These are phyloP conservation scores for Epithemia pelagica DNA, from an alignment of 108 stramenopile species.

Conservation along the genomic window DNA sequence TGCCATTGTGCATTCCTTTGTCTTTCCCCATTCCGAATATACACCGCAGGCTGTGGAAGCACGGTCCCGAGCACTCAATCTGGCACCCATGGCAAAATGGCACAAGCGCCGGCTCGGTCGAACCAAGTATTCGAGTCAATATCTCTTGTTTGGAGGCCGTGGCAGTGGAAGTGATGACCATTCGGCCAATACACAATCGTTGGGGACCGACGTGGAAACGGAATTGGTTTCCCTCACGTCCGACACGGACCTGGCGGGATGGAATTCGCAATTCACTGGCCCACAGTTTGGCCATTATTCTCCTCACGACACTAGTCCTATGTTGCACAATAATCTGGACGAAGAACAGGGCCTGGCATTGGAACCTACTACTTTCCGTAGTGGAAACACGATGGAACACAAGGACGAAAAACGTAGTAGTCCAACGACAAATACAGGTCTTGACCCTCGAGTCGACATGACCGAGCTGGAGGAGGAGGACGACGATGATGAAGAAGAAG, in stretches of 20 bases:
- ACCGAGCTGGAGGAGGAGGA: background rate
- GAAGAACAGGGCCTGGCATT: background rate
- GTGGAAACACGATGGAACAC: too few relatives aligned
- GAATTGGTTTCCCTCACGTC: background rate
- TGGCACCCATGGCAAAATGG: conserved; percentile 24
- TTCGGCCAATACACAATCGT: background rate
- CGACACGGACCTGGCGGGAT: background rate
- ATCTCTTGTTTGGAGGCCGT: conserved; percentile 25
- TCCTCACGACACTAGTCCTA: background rate
- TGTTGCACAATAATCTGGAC: background rate
- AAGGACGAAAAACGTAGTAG: background rate
- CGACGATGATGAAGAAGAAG: conserved; percentile 11
- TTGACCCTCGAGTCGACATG: background rate
- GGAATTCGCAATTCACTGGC: background rate
- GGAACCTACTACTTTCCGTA: background rate
- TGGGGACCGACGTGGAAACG: background rate
- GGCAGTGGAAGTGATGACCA: conserved; percentile 22
- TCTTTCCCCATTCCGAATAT: conserved; percentile 93
- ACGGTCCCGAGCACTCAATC: conserved; percentile 34
- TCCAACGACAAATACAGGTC: background rate
- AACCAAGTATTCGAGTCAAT: conserved; percentile 20
- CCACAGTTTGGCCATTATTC: background rate
- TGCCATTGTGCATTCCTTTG: conserved; percentile 87
- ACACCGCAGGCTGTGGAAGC: conserved; percentile 54
- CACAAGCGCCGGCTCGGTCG: conserved; percentile 22